phyloP scores from a whole-genome alignment of 768 basidiomycete species.

The Peribolospora baueri region DNA sequence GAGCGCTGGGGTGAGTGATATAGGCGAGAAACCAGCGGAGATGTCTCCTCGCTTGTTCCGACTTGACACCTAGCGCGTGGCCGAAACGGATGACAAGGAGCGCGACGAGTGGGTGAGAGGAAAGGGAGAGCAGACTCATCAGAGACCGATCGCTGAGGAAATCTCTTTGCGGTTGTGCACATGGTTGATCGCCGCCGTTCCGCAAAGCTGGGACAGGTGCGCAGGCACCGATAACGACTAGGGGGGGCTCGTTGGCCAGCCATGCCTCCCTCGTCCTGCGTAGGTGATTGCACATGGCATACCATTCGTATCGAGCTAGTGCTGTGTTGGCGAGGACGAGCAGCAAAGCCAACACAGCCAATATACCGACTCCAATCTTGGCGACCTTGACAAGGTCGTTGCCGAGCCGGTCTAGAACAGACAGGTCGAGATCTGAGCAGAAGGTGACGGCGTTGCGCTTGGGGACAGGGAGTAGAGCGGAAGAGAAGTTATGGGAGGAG shows the following conservation, averaged over 20 bases:
- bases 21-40: constrained; percentile 76
- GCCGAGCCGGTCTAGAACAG: constrained; percentile 64
- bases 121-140: constrained; percentile 43
- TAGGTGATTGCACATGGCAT: too few species aligned
- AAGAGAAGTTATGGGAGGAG: constrained; percentile 41
- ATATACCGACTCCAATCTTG: constrained; percentile 50
- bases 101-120: constrained; percentile 50
- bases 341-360: constrained; percentile 39
- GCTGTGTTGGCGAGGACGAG: constrained; percentile 35
- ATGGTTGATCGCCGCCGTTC: too few species aligned
- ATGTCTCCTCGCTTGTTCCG: constrained; percentile 32
- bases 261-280: constrained; percentile 43
- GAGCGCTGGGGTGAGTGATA: constrained; percentile 69
- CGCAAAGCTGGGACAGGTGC: too few species aligned
- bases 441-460: constrained; percentile 41
- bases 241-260: constrained; percentile 2
- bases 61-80: too few species aligned
- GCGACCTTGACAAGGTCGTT: constrained; percentile 51
- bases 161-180: too few species aligned
- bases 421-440: constrained; percentile 53
- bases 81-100: constrained; percentile 33
- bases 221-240: too few species aligned
- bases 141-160: not conserved
- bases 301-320: too few species aligned
- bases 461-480: constrained; percentile 53